Conservation (phyloP, 208 protist species). For the Leishmania arabica region DNA sequence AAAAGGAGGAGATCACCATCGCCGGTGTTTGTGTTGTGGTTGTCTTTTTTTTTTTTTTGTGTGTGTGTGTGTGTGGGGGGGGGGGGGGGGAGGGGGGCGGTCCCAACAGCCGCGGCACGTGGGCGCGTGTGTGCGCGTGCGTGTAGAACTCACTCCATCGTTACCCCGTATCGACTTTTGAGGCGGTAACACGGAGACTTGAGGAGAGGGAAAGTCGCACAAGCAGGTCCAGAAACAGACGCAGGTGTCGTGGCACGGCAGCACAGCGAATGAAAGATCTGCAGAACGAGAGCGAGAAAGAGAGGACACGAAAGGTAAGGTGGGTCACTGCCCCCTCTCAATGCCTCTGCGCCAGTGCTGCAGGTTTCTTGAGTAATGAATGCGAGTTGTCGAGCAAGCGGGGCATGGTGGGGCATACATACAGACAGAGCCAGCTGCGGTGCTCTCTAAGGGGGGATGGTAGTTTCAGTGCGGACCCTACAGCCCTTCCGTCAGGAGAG, state of each 20-base stretch:
- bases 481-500: not conserved
- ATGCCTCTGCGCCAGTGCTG: not conserved
- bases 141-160: constrained; percentile 1
- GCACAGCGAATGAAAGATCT: not conserved
- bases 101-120: not conserved
- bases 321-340: not conserved
- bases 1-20: not conserved
- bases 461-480: not conserved
- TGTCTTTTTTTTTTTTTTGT: too few species aligned
- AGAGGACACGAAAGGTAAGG: not conserved
- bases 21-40: not conserved
- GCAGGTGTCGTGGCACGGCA: not conserved
- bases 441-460: not conserved
- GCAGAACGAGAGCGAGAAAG: not conserved
- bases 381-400: not conserved
- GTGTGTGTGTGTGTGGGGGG: not conserved
- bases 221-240: not conserved
- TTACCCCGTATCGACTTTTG: not conserved
- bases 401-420: not conserved
- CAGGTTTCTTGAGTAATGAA: not conserved
- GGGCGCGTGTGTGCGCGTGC: not conserved
- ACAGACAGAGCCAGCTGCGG: not conserved
- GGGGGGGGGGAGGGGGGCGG: not conserved
- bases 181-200: not conserved
- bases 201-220: not conserved